Base-by-base conservation (phyloP, 176 grass and related monocot species). In the Ensete glaucum region DNA sequence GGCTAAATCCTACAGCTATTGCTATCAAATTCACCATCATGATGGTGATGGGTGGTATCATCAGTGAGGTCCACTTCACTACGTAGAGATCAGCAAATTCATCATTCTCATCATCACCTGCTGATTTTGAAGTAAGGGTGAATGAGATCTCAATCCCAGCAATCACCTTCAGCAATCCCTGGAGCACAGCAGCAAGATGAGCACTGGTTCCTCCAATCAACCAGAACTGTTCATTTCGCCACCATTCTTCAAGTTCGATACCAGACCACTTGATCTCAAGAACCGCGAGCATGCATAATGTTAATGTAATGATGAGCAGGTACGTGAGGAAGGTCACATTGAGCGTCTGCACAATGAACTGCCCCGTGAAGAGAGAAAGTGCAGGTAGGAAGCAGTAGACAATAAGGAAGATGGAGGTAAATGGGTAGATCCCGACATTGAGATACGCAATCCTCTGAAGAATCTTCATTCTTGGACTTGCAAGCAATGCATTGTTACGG, bases 151-250 rank as follows among this genome's bases (percentile, higher is more conserved):
- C 91, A 1, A 99, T 91, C 49, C 96, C 96, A 0, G 96, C 96
- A 19, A 99, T 79, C 50, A 99, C 96, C 78, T 99, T 99, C 17
- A 99, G 85, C 16, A 99, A 81, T 0, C 96, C 96, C 81, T 99
- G 96, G 10, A 99, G 77, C 52, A 99, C 96, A 0, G 95, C 96
- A 16, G 91, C 96, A 0, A 99, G 77, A 56, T 99, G 96, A 1
- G 96, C 96, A 25, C 96, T 99, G 0, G 96, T 95, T 14, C 96
- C 96, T 9, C 96, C 96, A 0, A 99, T 99, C 12, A 99, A 72
- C 96, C 96, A 99, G 78, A 99, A 99, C 85, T 99, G 96, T 82
- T 99, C 96, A 16, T 99, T 99, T 53, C 96, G 76, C 96, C 96
- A 99, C 96, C 96, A 99, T 24, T 99, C 96, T 78, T 99, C 90